Evolutionary conservation across 2,329 filamentous ascomycete genomes (phyloP), one percentile per base, ranked within the genome.

Genomic region (Lecanoromycetidae sp.): DNA sequence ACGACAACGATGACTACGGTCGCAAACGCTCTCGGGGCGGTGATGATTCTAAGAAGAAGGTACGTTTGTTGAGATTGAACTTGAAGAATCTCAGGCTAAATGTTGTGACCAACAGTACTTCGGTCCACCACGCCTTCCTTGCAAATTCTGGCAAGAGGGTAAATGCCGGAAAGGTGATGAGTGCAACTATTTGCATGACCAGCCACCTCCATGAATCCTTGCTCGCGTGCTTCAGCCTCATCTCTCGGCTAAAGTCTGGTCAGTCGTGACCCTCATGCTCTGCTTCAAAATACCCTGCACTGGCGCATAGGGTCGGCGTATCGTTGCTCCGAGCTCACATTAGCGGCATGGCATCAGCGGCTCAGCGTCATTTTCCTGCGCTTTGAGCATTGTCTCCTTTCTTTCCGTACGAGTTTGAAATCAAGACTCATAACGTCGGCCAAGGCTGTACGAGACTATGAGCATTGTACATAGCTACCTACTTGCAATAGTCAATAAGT

Each of bases 141-240:
- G 74, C 59, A 66, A 67, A 49, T 77, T 71, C 58, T 77, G 68
- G 67, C 62, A 68, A 29, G 66, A 72, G 50, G 72, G 72, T 10
- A 70, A 68, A 54, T 76, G 74, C 57, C 62, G 67, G 48, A 76
- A 76, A 55, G 71, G 71, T 15, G 66, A 69, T 19, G 62, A 69
- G 33, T 74, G 71, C 58, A 72, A 69, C n/a, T 72, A 66, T 56
- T 61, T 67, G 47, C 70, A 73, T 48, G 68, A 71, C 52, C 35
- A 33, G 32, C 29, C n/a, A n/a, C n/a, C n/a, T n/a, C n/a, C n/a
- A n/a, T n/a, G n/a, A n/a, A n/a, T n/a, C n/a, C n/a, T n/a, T n/a
- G n/a, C n/a, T n/a, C n/a, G n/a, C n/a, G n/a, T n/a, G n/a, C n/a
- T n/a, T n/a, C n/a, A n/a, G n/a, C n/a, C n/a, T n/a, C n/a, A n/a